Percentiles rank a stretch among this genome's conserved stretches.
Conservation (phyloP, 2,329 filamentous ascomycete genomes). For the Raffaelea deltoideospora region DNA sequence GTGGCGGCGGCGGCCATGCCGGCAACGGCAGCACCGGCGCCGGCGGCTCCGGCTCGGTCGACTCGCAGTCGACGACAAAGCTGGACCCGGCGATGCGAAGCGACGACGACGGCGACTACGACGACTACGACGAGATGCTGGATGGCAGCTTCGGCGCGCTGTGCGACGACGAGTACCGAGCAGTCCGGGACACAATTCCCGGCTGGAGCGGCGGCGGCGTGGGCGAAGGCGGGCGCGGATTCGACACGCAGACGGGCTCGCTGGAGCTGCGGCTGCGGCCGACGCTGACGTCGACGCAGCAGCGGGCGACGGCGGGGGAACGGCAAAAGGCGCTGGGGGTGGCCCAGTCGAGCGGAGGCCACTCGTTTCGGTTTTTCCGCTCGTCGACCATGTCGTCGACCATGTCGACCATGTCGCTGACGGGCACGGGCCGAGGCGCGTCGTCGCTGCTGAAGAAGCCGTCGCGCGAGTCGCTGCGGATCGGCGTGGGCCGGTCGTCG, state of each 20-base stretch:
- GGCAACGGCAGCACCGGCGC: not conserved
- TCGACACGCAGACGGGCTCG: slow-evolving; percentile 51
- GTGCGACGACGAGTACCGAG: too few species aligned
- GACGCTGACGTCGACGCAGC: slow-evolving; percentile 50
- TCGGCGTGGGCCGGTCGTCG: slow-evolving; percentile 29
- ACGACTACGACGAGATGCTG: slow-evolving; percentile 29
- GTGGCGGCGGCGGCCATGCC: not conserved
- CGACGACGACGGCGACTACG: slow-evolving; percentile 18
- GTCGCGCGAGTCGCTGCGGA: slow-evolving; percentile 40
- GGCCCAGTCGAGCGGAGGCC: slow-evolving; percentile 28
- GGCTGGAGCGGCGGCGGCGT: not conserved
- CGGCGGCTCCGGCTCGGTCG: not conserved
- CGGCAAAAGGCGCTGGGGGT: slow-evolving; percentile 33
- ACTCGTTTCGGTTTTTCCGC: slow-evolving; percentile 37
- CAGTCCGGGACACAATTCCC: too few species aligned
- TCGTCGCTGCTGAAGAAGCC: slow-evolving; percentile 34
- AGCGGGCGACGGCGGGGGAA: slow-evolving; percentile 4
- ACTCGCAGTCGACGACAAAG: slow-evolving; percentile 14
- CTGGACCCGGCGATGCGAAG: slow-evolving; percentile 25
- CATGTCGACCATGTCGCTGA: too few species aligned
- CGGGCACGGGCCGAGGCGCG: not conserved
- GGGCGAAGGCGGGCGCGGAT: not conserved
- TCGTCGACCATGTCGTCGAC: slow-evolving; percentile 21
- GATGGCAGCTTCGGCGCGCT: too few species aligned
- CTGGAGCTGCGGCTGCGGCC: slow-evolving; percentile 72